These are phyloP conservation scores for Mycena filopes DNA, from an alignment of 768 basidiomycete genomes.

Conservation along the genomic window DNA sequence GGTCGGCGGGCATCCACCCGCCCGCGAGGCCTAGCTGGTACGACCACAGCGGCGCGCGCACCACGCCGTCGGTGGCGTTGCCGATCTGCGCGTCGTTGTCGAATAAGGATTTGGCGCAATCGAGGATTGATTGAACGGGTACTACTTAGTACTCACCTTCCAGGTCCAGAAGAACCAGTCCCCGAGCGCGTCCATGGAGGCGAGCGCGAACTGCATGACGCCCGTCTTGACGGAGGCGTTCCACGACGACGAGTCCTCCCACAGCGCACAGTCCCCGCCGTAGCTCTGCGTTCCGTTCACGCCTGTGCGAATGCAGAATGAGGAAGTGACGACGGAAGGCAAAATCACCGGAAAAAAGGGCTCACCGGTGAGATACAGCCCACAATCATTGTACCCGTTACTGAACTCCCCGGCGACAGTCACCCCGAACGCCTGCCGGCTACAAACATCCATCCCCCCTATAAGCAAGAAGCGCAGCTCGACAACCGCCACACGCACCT, in stretches of 20 bases:
- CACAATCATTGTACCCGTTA: too few species aligned
- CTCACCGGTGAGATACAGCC: too few species aligned
- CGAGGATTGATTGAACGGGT: too few species aligned
- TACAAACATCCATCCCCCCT: too few species aligned
- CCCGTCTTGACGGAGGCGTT: slow-evolving; percentile 11
- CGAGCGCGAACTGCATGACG: slow-evolving; percentile 8
- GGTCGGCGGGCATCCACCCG: slow-evolving; percentile 8
- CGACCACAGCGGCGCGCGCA: slow-evolving; percentile 8
- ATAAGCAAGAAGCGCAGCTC: too few species aligned
- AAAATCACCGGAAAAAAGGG: too few species aligned
- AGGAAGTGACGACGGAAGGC: too few species aligned
- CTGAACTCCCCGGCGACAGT: too few species aligned
- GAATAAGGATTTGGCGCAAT: too few species aligned
- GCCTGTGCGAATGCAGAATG: background rate
- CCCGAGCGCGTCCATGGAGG: slow-evolving; percentile 9
- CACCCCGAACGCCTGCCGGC: too few species aligned
- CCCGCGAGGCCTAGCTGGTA: slow-evolving; percentile 14
- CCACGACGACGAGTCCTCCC: slow-evolving; percentile 2
- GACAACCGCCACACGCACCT: too few species aligned
- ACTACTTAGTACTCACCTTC: slow-evolving; percentile 5
- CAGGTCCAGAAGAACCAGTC: slow-evolving; percentile 26
- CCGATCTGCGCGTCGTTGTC: slow-evolving; percentile 5
- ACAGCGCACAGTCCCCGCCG: background rate
- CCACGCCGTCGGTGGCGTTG: background rate
- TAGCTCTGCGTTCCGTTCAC: background rate